Evolutionary conservation across 1,284 basidiomycete genomes (phyloP), one percentile per base, ranked within the genome.

Genomic region (Cryptococcus sp.): DNA sequence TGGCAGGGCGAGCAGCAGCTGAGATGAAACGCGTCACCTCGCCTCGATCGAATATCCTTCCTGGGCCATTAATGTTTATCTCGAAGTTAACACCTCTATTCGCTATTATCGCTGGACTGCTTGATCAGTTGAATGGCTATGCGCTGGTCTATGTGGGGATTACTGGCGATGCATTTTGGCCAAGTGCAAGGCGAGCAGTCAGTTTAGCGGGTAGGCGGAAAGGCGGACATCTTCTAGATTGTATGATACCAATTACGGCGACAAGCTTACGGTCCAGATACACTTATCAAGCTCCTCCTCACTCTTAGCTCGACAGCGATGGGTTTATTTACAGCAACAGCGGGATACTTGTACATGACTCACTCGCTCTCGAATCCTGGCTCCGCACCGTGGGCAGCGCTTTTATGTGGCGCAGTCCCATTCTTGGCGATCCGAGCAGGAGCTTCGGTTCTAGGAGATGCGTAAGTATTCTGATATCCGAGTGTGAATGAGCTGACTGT

Each of bases 311-410:
- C 90, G 4, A 77, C 91, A 43, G 86, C 86, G 0, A 77, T 92
- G 81, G 48, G 77, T 3, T 81, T 91, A 60, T 87, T 90, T 10
- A 88, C 88, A 50, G 85, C 88, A 1, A 77, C 92, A 32, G 78
- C 82, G 11, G 88, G 89, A 0, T 96, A 93, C 69, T 74, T 96
- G 2, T 92, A 92, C 63, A 88, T 89, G 41, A 86, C 88, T 4
- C 91, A 92, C 70, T 85, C 87, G 0, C 76, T 93, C 22, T 75
- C 74, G n/a, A 85, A 85, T 13, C 89, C 90, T 0, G 75, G 84
- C 37, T 83, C 87, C 61, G 91, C 91, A 0, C 79, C 90, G 4
- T 79, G 85, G 5, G 87, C 88, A 7, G 83, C 87, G 0, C 59
- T 92, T 21, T 77, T 92, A 3, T 87, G 87, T 36, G 89, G 85